phyloP scores from a whole-genome alignment of 495 filamentous ascomycete genomes.

The Hypoxylon fuscum region DNA sequence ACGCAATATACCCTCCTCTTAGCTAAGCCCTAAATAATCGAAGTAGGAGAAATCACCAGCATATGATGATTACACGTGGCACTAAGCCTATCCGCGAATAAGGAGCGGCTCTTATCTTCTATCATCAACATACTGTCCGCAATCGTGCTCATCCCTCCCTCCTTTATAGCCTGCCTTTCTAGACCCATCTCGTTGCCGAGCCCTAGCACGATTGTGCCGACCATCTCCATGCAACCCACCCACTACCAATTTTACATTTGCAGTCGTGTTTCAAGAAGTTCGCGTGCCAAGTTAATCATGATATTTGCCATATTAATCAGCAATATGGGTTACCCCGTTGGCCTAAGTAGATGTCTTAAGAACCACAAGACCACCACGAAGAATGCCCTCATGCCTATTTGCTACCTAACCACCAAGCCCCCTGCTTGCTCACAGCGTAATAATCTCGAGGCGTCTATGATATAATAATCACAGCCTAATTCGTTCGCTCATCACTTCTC shows the following conservation, averaged over 20 bases:
- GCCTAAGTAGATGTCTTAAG: conserved; percentile 22
- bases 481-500: conserved; percentile 18
- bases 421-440: background rate
- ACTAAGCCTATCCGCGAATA: background rate
- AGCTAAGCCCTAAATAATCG: background rate
- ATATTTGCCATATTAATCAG: conserved; percentile 17
- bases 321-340: conserved; percentile 5
- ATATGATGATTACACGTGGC: background rate
- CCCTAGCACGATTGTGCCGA: conserved; percentile 5
- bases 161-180: background rate
- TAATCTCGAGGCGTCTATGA: conserved; percentile 27
- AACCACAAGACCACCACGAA: conserved; percentile 15
- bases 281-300: conserved; percentile 25
- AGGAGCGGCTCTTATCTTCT: background rate
- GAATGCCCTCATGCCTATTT: conserved; percentile 7
- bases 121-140: background rate
- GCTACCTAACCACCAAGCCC: conserved; percentile 4
- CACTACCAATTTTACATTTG: conserved; percentile 30
- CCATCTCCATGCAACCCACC: conserved; percentile 11
- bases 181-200: background rate
- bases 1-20: conserved; percentile 5
- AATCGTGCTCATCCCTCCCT: conserved; percentile 3
- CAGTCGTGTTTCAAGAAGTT: conserved; percentile 15
- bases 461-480: conserved; percentile 10
- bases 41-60: background rate